These are phyloP conservation scores for Globisporangium uncinulatum DNA, from an alignment of 352 stramenopile genomes.

Conservation along the genomic window DNA sequence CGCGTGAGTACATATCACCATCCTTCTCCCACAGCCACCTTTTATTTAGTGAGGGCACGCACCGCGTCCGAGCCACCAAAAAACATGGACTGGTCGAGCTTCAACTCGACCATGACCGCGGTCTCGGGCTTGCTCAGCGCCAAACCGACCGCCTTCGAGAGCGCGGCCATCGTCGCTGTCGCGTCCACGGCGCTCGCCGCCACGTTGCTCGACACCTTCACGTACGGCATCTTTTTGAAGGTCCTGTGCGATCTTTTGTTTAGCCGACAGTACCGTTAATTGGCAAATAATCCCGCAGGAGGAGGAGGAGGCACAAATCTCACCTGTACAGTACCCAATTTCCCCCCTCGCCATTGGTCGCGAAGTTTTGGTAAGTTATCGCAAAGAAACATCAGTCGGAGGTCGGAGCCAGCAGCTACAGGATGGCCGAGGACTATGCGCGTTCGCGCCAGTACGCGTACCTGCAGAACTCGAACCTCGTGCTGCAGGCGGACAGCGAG, in stretches of 20 bases:
- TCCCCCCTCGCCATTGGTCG: no score
- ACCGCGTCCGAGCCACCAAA: constrained; percentile 46
- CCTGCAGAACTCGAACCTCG: constrained; percentile 92
- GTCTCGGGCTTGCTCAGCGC: constrained; percentile 48
- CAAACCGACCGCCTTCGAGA: constrained; percentile 34
- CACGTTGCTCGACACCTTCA: constrained; percentile 52
- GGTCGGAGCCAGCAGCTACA: neutral
- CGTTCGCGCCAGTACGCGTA: constrained; percentile 91
- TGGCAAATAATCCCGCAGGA: neutral
- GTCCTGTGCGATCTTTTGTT: no score
- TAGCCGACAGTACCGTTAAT: neutral
- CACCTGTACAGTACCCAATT: no score
- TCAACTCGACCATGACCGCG: constrained; percentile 51
- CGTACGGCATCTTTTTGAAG: constrained; percentile 39
- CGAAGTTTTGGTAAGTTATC: no score
- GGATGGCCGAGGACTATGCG: constrained; percentile 87
- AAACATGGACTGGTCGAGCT: constrained; percentile 44
- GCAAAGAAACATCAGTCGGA: neutral
- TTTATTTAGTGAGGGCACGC: constrained; percentile 1
- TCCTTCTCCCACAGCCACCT: no score
- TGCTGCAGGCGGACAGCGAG: constrained; percentile 90
- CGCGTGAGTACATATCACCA: no score
- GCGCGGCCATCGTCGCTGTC: constrained; percentile 21
- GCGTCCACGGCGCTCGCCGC: constrained; percentile 21
- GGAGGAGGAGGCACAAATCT: no score